Conservation (phyloP, 345 rosid genomes). For the Isatis tinctoria region DNA sequence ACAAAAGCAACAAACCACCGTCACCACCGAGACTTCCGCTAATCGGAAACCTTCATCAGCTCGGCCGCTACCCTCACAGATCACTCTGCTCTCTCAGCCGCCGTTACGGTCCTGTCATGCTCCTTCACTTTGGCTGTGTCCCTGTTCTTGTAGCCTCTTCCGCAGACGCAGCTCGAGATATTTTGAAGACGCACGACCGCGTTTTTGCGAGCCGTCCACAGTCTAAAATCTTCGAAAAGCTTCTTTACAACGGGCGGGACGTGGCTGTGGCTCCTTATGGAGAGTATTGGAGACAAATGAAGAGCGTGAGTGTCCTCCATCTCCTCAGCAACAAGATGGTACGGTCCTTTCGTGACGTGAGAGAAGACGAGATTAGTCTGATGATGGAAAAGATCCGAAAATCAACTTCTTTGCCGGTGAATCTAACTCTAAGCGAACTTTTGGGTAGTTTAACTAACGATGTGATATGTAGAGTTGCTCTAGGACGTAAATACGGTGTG, state of each 20-base stretch:
- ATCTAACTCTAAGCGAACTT: constrained; percentile 43
- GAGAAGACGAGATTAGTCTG: constrained; percentile 44
- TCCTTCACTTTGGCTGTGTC: constrained; percentile 42
- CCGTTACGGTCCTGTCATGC: constrained; percentile 51
- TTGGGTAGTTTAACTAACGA: constrained; percentile 34
- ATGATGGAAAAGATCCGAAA: constrained; percentile 29
- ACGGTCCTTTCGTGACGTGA: constrained; percentile 31
- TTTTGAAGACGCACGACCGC: constrained; percentile 53
- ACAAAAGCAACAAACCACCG: constrained; percentile 20
- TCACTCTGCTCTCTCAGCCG: constrained; percentile 37
- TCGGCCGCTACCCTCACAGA: constrained; percentile 38
- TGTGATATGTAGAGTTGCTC: constrained; percentile 46
- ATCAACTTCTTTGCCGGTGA: constrained; percentile 15
- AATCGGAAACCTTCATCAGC: constrained; percentile 54
- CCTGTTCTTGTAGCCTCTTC: constrained; percentile 53
- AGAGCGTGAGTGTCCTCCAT: constrained; percentile 40
- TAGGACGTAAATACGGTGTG: constrained; percentile 47
- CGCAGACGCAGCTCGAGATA: constrained; percentile 38
- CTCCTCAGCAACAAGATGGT: constrained; percentile 48
- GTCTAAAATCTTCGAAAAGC: constrained; percentile 12
- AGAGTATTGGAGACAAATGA: constrained; percentile 67
- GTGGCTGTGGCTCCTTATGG: constrained; percentile 46
- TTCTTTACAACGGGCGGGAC: constrained; percentile 41
- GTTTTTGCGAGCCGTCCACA: constrained; percentile 44
- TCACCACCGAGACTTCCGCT: constrained; percentile 48